phyloP scores from a whole-genome alignment of 257 asterid species.

The Perilla frutescens region DNA sequence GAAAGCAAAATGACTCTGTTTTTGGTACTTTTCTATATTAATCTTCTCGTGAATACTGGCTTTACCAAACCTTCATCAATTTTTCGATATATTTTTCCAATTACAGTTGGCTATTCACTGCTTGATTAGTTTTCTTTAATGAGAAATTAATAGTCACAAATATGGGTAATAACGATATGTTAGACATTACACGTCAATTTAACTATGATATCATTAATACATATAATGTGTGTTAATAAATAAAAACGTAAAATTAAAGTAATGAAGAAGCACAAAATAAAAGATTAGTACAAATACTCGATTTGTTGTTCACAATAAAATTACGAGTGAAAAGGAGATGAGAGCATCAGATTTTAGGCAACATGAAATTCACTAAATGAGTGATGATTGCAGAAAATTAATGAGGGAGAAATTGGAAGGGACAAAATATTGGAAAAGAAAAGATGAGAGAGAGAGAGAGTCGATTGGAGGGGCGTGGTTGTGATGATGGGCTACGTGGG shows the following conservation, averaged over 20 bases:
- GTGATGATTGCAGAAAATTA: slow-evolving; percentile 36
- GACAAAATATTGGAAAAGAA: slow-evolving; percentile 18
- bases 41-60: not conserved
- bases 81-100: not conserved
- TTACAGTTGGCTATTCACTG: not conserved
- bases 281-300: no score
- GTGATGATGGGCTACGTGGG: slow-evolving; percentile 76
- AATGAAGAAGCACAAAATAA: no score
- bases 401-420: not conserved
- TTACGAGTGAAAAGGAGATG: no score
- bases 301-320: no score
- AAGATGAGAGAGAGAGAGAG: slow-evolving; percentile 39
- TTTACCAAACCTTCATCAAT: slow-evolving; percentile 1
- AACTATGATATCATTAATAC: no score
- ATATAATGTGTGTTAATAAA: no score
- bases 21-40: not conserved
- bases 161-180: no score
- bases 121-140: not conserved
- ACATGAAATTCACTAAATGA: slow-evolving; percentile 1
- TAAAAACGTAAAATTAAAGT: no score
- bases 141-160: no score
- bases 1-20: not conserved
- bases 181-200: no score
- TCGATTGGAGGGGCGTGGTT: slow-evolving; percentile 37
- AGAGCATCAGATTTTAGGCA: no score